These are phyloP conservation scores for Cutaneotrichosporon cutaneum DNA, from an alignment of 1,284 basidiomycete species.

Conservation along the genomic window DNA sequence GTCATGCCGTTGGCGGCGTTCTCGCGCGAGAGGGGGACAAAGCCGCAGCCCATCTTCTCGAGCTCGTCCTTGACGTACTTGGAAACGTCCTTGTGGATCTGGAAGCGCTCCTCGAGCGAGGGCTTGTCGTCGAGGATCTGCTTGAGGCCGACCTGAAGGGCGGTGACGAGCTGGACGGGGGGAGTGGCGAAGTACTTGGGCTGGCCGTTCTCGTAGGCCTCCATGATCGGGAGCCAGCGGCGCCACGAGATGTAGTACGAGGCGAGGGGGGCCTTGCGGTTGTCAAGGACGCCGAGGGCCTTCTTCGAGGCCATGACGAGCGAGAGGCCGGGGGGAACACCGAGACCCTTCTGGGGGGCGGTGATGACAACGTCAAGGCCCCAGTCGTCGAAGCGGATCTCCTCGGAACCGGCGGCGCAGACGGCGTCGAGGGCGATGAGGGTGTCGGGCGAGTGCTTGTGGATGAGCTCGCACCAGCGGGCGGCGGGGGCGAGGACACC, in stretches of 20 bases:
- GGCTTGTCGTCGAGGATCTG: conserved; percentile 64
- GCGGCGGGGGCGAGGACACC: conserved; percentile 86
- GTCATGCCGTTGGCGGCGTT: conserved; percentile 92
- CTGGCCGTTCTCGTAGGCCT: conserved; percentile 63
- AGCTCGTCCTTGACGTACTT: conserved; percentile 71
- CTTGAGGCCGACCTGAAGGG: conserved; percentile 75
- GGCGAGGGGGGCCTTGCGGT: conserved; percentile 66
- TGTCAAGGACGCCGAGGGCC: conserved; percentile 74
- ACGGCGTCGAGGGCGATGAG: conserved; percentile 89
- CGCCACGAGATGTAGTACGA: conserved; percentile 90
- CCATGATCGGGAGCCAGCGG: conserved; percentile 94
- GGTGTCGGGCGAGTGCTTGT: conserved; percentile 77
- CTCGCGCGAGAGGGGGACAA: conserved; percentile 63
- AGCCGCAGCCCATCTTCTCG: conserved; percentile 67
- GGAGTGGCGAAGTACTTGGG: conserved; percentile 87
- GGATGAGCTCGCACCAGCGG: conserved; percentile 72
- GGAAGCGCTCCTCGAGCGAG: conserved; percentile 77
- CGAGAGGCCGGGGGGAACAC: conserved; percentile 90
- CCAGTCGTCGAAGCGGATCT: conserved; percentile 94
- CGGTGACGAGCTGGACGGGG: conserved; percentile 90
- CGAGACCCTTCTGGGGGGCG: conserved; percentile 93
- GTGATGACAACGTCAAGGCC: conserved; percentile 84
- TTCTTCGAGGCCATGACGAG: conserved; percentile 77
- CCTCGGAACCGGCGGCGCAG: conserved; percentile 93
- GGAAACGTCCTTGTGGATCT: conserved; percentile 71